Base-by-base conservation (phyloP, 129 eudicot genomes). In the Silybum marianum region DNA sequence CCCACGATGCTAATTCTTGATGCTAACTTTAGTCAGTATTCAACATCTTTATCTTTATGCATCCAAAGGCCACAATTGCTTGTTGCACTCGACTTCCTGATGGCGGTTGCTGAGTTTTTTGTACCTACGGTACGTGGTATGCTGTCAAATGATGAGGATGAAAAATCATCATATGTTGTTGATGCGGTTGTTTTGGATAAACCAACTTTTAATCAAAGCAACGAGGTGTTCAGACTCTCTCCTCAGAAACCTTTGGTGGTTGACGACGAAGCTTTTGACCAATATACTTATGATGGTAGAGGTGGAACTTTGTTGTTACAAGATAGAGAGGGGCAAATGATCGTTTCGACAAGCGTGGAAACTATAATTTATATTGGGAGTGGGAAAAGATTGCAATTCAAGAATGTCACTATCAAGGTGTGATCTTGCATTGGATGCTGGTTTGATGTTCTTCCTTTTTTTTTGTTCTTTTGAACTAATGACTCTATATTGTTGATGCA, bases 41-140 rank as follows among this genome's bases (percentile, higher is more conserved):
- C 91, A 25, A 90, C 99, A 62, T 85, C 83, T 67, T 26, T 95
- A 23, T 88, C 90, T 79, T 46, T 95, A 63, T 88, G 97, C 71
- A 84, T 95, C 72, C 99, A 95, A 79, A 86, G 98, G 83, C 99
- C 99, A 78, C 99, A 91, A 60, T 72, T 95, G 90, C 99, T 95
- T 73, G 99, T 95, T 81, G 97, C 99, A 80, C 99, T 95, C 75
- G 99, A 95, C 81, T 95, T 95, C 85, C 83, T 95, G 75, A 89
- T 93, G 83, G 99, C 94, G 3, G 92, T 93, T 34, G 97, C 88
- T 73, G 99, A 95, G 86, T 95, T 92, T 88, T 95, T 95, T 88
- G 97, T 93, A 68, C 99, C 99, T 70, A 84, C 95, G 70, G 91
- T 95, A 73, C 91, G 95, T 70, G 82, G 84, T 84, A 86, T 89